phyloP scores from a whole-genome alignment of 208 protist species.

The Leishmania braziliensis region DNA sequence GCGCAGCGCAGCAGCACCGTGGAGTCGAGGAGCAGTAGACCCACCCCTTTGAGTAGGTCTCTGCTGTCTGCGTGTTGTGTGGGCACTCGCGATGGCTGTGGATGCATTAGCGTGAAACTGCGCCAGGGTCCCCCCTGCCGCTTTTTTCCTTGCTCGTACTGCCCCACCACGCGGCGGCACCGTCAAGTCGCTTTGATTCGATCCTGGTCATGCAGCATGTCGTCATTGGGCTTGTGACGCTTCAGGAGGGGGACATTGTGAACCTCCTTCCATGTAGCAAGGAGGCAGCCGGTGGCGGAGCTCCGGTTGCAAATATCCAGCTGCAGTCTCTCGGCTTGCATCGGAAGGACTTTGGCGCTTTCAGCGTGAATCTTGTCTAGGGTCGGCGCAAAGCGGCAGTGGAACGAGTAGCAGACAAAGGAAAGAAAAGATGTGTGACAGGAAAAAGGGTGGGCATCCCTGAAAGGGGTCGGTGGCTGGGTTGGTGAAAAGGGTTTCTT shows the following conservation, averaged over 20 bases:
- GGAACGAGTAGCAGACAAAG: neutral
- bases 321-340: neutral
- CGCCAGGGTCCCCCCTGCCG: neutral
- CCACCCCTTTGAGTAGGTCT: neutral
- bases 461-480: neutral
- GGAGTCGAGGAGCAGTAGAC: neutral
- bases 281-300: neutral
- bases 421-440: neutral
- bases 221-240: neutral
- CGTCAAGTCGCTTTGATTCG: neutral
- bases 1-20: neutral
- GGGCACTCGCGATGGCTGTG: neutral
- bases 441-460: neutral
- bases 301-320: neutral
- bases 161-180: neutral
- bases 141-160: neutral
- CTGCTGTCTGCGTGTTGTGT: neutral
- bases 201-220: neutral
- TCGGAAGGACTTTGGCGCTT: neutral
- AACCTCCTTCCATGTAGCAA: neutral
- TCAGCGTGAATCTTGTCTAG: neutral
- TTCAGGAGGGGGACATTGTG: neutral
- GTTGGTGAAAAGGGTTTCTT: neutral
- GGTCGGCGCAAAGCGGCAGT: neutral
- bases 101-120: neutral